Conservation (phyloP, 2,329 filamentous ascomycete genomes). For the Fusarium verticillioides region DNA sequence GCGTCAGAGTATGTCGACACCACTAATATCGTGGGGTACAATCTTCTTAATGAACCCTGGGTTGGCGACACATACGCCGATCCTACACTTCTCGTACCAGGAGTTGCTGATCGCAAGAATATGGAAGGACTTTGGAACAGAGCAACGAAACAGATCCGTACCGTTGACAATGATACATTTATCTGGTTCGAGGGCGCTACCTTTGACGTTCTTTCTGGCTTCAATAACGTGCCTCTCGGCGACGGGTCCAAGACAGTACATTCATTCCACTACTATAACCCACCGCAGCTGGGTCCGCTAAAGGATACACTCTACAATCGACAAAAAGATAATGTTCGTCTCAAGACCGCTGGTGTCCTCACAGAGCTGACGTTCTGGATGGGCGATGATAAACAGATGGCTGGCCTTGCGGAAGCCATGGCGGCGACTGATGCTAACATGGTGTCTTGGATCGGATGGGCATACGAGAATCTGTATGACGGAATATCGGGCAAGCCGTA, state of each 20-base stretch:
- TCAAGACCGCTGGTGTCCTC: background rate
- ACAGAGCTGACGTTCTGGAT: background rate
- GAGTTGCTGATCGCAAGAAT: background rate
- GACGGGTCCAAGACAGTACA: background rate
- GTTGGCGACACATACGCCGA: background rate
- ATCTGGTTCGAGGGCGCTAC: background rate
- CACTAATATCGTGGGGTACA: background rate
- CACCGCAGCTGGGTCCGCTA: fast-evolving
- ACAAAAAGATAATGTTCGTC: background rate
- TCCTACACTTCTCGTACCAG: background rate
- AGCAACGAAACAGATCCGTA: background rate
- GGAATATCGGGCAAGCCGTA: background rate
- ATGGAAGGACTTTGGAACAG: background rate
- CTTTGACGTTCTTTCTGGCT: background rate
- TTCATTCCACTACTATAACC: background rate
- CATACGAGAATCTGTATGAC: background rate
- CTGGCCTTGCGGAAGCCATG: background rate
- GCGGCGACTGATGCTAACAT: fast-evolving
- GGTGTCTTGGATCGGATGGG: conserved; percentile 1
- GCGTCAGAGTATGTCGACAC: background rate
- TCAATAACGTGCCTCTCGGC: background rate
- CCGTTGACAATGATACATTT: background rate
- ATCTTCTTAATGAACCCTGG: conserved; percentile 3
- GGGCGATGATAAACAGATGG: background rate
- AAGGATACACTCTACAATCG: fast-evolving